Evolutionary conservation across 2,329 filamentous ascomycete genomes (phyloP).

Genomic region (Fusarium siculi): DNA sequence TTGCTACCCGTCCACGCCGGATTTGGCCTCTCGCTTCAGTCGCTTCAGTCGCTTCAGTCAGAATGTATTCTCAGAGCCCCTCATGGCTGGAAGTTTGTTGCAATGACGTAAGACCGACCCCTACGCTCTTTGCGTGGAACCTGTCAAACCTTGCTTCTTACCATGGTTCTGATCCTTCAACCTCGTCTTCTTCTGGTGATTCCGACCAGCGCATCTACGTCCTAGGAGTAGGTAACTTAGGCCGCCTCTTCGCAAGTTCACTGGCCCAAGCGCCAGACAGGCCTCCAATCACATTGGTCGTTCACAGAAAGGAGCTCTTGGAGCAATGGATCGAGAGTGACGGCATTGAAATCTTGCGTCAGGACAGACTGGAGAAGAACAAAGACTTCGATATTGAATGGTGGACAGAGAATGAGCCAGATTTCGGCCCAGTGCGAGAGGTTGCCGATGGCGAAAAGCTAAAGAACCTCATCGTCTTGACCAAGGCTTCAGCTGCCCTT

Average conservation of each 20-base stretch:
- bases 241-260: conserved; percentile 79
- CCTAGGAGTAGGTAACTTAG: conserved; percentile 83
- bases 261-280: conserved; percentile 68
- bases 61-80: conserved; percentile 44
- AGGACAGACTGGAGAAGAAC: conserved; percentile 45
- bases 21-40: neutral
- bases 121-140: conserved; percentile 53
- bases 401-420: conserved; percentile 61
- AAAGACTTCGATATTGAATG: conserved; percentile 62
- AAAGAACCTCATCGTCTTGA: conserved; percentile 79
- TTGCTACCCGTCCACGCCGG: neutral
- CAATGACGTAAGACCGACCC: conserved; percentile 39
- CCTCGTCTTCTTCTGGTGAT: conserved; percentile 9
- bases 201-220: conserved; percentile 72
- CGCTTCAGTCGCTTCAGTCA: conserved; percentile 8
- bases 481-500: conserved; percentile 78
- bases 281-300: conserved; percentile 83
- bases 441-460: conserved; percentile 60
- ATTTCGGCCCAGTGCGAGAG: conserved; percentile 51
- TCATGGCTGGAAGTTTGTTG: conserved; percentile 51
- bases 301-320: conserved; percentile 69
- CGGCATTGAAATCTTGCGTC: conserved; percentile 58
- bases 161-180: neutral
- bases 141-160: conserved; percentile 42
- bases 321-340: conserved; percentile 57